phyloP scores from a whole-genome alignment of 192 early-diverging fungal genomes.

The Backusella tarrabulga region DNA sequence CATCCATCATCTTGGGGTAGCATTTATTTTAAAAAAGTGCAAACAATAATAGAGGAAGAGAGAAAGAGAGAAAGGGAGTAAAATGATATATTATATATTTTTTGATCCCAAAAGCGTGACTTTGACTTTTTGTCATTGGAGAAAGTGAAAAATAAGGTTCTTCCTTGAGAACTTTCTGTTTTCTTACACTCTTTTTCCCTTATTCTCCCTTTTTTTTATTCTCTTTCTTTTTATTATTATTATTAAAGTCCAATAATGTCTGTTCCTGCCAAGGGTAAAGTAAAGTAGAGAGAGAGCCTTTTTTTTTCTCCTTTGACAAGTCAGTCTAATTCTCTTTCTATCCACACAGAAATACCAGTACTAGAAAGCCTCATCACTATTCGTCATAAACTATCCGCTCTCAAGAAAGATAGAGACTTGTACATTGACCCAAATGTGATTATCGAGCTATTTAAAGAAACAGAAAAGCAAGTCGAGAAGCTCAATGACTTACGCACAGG shows the following conservation, averaged over 20 bases:
- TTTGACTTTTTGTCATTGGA: background rate
- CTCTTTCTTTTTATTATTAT: background rate
- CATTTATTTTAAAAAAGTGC: too few species aligned
- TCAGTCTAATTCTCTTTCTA: background rate
- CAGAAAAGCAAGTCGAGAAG: slow-evolving; percentile 49
- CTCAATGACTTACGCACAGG: slow-evolving; percentile 18
- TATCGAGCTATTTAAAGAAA: slow-evolving; percentile 61
- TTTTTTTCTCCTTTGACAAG: background rate
- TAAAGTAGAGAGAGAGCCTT: background rate
- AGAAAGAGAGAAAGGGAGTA: too few species aligned
- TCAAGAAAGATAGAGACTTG: slow-evolving; percentile 72
- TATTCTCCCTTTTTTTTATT: background rate
- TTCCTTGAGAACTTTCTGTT: background rate
- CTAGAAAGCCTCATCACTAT: slow-evolving; percentile 66
- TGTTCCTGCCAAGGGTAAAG: background rate
- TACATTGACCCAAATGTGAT: slow-evolving; percentile 67
- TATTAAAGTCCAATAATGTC: background rate
- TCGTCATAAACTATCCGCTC: slow-evolving; percentile 65
- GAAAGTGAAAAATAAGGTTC: background rate
- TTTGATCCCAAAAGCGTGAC: background rate
- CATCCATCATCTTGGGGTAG: background rate
- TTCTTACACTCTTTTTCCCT: background rate
- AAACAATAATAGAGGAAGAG: too few species aligned
- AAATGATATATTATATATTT: too few species aligned
- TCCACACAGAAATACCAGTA: slow-evolving; percentile 54